Evolutionary conservation across 805 yeast species (phyloP).

Genomic region (Starmera caribaea): DNA sequence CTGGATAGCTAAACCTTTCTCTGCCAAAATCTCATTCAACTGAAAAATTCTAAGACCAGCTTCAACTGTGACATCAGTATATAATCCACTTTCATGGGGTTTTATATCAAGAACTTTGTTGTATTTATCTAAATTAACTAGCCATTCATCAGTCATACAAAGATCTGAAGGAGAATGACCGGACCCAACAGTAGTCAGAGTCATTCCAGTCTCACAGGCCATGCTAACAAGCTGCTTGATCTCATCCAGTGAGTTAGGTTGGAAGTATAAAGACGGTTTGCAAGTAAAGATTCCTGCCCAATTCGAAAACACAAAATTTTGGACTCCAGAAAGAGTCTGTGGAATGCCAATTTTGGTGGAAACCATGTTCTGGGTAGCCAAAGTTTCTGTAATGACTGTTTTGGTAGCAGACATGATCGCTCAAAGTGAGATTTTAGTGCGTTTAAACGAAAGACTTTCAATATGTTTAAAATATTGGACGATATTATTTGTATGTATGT

Average conservation of each 20-base stretch:
- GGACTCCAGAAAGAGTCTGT: too few relatives aligned
- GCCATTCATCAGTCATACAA: constrained; percentile 84
- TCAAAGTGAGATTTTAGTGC: too few relatives aligned
- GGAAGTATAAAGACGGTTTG: constrained; percentile 67
- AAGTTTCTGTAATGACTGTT: too few relatives aligned
- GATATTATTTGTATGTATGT: too few relatives aligned
- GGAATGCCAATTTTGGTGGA: too few relatives aligned
- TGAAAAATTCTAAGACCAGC: constrained; percentile 80
- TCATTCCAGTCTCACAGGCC: constrained; percentile 51
- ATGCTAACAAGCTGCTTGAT: constrained; percentile 53
- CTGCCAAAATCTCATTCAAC: constrained; percentile 56
- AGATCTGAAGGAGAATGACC: constrained; percentile 93
- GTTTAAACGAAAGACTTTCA: too few relatives aligned
- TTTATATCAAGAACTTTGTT: constrained; percentile 41
- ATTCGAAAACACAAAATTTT: constrained; percentile 27
- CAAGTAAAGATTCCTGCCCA: constrained; percentile 92
- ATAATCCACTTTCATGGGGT: constrained; percentile 48
- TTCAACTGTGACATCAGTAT: constrained; percentile 87
- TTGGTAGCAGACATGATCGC: too few relatives aligned
- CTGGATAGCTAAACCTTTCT: constrained; percentile 70
- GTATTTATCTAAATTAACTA: constrained; percentile 75
- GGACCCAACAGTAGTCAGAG: constrained; percentile 80
- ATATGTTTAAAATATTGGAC: too few relatives aligned
- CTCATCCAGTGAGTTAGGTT: constrained; percentile 65
- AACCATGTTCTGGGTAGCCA: too few relatives aligned